Evolutionary conservation across 176 grass and related monocot species (phyloP), one percentile per base, ranked within the genome.

Genomic region (Cocos nucifera): DNA sequence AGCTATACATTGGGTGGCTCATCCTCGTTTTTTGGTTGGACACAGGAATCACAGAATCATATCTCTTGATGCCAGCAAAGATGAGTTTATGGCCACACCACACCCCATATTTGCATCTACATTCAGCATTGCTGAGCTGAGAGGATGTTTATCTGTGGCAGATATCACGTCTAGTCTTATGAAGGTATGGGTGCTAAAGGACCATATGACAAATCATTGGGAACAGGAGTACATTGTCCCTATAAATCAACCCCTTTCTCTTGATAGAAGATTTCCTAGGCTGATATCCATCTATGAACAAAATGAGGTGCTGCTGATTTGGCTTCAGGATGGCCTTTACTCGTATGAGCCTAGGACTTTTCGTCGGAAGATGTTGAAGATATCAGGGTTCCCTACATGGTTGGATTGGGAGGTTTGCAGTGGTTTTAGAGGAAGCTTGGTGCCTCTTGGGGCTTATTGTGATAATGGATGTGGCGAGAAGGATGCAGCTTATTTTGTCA

Each of bases 211-310:
- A 29, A 22, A 21, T 35, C 12, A 63, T 17, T 63, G 60, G 60
- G 17, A 22, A 19, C 60, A 49, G 32, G 60, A 63, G 49, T 63
- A 63, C 32, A 63, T 63, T 12, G 8, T 63, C 14, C 60, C 19
- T 22, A 14, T 23, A 23, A 20, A 48, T 24, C 12, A 16, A 1
- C 61, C 61, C 24, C 7, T 3, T 9, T 35, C 39, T 50, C 39
- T 64, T 9, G 61, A 50, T 17, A 2, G 3, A 20, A 15, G 61
- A 6, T 22, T 50, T 20, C 44, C 19, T 6, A 49, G 61, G 44
- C 19, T 64, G 61, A 50, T 64, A 50, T 50, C 61, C 61, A 50
- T 64, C 39, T 51, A 9, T 64, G 61, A 64, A 22, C 17, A 24
- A 48, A 15, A 64, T 50, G 61, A 19, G 20, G 61, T 50, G 5